Base-by-base conservation (phyloP, 768 basidiomycete genomes). In the Russula ochroleuca region DNA sequence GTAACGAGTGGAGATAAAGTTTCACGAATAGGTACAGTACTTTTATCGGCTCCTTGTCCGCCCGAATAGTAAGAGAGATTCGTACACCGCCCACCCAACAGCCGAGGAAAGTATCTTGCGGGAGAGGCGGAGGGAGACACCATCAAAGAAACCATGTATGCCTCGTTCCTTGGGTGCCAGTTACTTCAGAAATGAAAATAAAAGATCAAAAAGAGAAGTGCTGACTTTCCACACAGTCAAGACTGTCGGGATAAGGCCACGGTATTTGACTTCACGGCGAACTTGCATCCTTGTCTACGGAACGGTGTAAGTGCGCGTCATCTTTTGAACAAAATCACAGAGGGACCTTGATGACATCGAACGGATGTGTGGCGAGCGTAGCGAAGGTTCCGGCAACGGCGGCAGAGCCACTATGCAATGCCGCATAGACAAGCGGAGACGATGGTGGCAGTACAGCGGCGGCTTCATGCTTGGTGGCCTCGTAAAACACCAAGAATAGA, bases 51-150 rank as follows among this genome's bases (percentile, higher is more conserved):
- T 57, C 21, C 13, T 67, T 25, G 67, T 58, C 38, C 77, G 80
- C 70, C 85, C 78, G 62, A 86, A 78, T 70, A 90, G 81, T 33
- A 92, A 75, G 25, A 86, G 73, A 47, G 86, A 86, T 73, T 96
- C 94, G 67, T 94, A 97, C 0, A 94, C 88, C 2, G 85, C 89
- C 94, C 94, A 97, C 3, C 86, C 92, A 64, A 97, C 90, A 0
- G 86, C 87, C n/a, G 92, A 92, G 69, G 90, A 91, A 15, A 91
- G 74, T 7, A 95, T 85, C 73, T 98, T 98, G 43, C 93, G 83
- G 4, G 87, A 86, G 70, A 95, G 80, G 13, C 94, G 84, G 35
- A 98, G 78, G 3, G 88, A 86, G 19, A 85, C 82, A 2, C 94
- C 94, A 62, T 94, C 93, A 69, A 96, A 92, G 74, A 93, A 94